These are phyloP conservation scores for Clohesyomyces aquaticus DNA, from an alignment of 495 filamentous ascomycete species.

Conservation along the genomic window DNA sequence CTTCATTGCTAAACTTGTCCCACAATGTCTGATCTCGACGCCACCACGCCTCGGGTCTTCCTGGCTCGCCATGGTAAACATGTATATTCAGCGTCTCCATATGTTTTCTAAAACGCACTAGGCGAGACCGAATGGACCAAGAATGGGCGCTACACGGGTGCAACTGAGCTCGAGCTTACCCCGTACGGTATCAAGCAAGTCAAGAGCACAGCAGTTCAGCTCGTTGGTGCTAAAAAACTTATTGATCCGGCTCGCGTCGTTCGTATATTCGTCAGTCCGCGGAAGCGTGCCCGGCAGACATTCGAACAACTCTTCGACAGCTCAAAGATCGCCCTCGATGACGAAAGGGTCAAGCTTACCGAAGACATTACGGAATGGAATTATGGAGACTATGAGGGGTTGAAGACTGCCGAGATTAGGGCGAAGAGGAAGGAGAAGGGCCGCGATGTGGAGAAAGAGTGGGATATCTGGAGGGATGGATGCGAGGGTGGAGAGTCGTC, in stretches of 20 bases:
- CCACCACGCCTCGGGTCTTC: slow-evolving; percentile 47
- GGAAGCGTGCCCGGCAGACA: slow-evolving; percentile 40
- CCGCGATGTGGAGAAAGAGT: slow-evolving; percentile 59
- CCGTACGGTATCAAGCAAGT: slow-evolving; percentile 40
- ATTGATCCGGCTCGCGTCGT: slow-evolving; percentile 41
- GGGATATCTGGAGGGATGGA: slow-evolving; percentile 87
- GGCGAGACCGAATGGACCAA: slow-evolving; percentile 46
- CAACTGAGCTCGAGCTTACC: slow-evolving; percentile 42
- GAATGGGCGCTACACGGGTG: slow-evolving; percentile 44
- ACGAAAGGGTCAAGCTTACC: slow-evolving; percentile 20
- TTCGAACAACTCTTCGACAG: slow-evolving; percentile 37
- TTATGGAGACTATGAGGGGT: slow-evolving; percentile 46
- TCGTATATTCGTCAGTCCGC: slow-evolving; percentile 39
- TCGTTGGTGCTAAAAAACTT: slow-evolving; percentile 41
- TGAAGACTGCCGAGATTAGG: slow-evolving; percentile 39
- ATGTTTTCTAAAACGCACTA: not conserved
- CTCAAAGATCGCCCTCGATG: slow-evolving; percentile 6
- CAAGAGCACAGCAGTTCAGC: slow-evolving; percentile 23
- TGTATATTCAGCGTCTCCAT: not conserved
- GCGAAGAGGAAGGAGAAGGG: slow-evolving; percentile 36
- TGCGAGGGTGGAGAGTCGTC: slow-evolving; percentile 75
- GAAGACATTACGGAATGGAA: slow-evolving; percentile 45
- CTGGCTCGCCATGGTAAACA: slow-evolving; percentile 42
- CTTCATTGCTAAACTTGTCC: not conserved
- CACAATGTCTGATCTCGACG: slow-evolving; percentile 45